Evolutionary conservation across 306 rosid genomes (phyloP), one percentile per base, ranked within the genome.

Genomic region (Delonix regia): DNA sequence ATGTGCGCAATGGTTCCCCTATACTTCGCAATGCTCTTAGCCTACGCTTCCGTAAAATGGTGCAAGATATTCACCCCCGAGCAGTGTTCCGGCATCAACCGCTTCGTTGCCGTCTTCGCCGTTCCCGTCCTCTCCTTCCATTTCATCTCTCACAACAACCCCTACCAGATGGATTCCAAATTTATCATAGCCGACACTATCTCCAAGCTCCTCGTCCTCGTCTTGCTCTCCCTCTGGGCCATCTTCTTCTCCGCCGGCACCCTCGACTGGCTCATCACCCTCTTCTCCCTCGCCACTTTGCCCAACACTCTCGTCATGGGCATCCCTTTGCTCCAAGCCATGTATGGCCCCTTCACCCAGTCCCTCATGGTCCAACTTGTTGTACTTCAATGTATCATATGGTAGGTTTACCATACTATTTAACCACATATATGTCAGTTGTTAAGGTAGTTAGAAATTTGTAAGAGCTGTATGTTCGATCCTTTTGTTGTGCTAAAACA

Each of bases 221-320:
- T 74, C 5, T 64, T 86, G 0, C 94, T 94, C 41, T 85, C 69
- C 0, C 53, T 89, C 3, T 94, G 98, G 98, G 49, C 81, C 2
- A 34, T 75, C 59, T 78, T 91, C 71, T 80, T 84, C 86, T 49
- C 67, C n/a, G 63, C 76, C 42, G 96, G 96, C 27, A 87, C 92
- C 12, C 36, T 94, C 48, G 98, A 94, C 12, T 94, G 98, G 98
- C 68, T 89, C 14, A 91, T 94, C 19, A 91, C 98, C 27, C 92
- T 94, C 28, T 91, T 94, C 78, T 94, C 98, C 19, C 79, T 94
- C 0, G 83, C 97, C 33, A 87, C 97, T 9, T 82, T 94, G 25
- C 97, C 98, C 56, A 94, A 94, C 82, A 91, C 98, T 0, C 89
- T 94, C 28, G 94, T 94, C 67, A 94, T 91, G 98, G 98, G 98